Conservation (phyloP, 225 moss, liverwort and hornwort species). For the Marchantia polymorpha region DNA sequence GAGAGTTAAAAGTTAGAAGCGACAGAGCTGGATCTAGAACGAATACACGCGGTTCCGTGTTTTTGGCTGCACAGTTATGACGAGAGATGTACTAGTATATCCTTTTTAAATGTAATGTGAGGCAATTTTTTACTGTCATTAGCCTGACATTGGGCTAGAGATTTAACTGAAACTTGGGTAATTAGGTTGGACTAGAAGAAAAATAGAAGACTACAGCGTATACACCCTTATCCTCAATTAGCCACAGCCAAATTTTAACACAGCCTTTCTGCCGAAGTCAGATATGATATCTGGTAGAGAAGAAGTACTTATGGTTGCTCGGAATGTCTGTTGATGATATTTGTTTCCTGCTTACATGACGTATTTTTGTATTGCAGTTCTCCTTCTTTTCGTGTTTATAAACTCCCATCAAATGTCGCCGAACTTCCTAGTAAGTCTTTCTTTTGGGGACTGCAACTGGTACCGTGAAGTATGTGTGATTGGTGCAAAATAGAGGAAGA, state of each 20-base stretch:
- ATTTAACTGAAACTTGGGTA: too few species aligned
- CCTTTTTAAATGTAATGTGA: not conserved
- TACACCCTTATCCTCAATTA: too few species aligned
- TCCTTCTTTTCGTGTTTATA: slow-evolving; percentile 53
- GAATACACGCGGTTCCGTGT: too few species aligned
- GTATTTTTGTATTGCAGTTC: slow-evolving; percentile 43
- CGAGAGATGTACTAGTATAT: not conserved
- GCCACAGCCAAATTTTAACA: too few species aligned
- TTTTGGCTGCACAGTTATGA: not conserved
- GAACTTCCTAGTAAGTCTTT: slow-evolving; percentile 47
- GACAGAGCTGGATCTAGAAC: too few species aligned
- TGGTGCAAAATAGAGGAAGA: not conserved
- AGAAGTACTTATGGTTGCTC: not conserved
- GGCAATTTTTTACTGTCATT: too few species aligned
- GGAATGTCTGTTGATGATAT: not conserved
- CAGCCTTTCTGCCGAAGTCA: too few species aligned
- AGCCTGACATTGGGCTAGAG: too few species aligned
- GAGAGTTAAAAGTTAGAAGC: not conserved
- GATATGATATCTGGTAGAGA: too few species aligned
- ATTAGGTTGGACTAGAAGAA: too few species aligned
- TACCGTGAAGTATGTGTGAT: not conserved
- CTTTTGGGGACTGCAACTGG: not conserved
- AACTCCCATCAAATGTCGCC: slow-evolving; percentile 55
- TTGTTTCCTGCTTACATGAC: not conserved
- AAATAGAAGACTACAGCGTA: too few species aligned